phyloP scores from a whole-genome alignment of 2,329 filamentous ascomycete genomes.

The Colletotrichum australisinense region DNA sequence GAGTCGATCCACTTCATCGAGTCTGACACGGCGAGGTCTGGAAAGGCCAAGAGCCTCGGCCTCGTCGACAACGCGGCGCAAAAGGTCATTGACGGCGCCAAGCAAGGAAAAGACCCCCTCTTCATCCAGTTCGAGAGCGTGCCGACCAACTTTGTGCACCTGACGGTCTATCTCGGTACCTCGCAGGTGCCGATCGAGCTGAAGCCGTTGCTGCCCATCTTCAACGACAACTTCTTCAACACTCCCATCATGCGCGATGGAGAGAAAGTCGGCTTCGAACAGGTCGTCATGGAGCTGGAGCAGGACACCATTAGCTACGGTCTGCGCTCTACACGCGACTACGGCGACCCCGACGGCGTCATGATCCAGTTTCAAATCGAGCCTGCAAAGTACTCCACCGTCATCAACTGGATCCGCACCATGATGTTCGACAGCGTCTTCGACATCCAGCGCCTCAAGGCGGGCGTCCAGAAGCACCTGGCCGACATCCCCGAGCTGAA shows the following conservation, averaged over 20 bases:
- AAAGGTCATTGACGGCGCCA: conserved; percentile 77
- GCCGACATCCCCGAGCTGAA: conserved; percentile 94
- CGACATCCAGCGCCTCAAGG: conserved; percentile 74
- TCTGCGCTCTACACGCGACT: conserved; percentile 73
- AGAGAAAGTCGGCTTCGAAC: conserved; percentile 84
- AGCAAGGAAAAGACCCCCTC: conserved; percentile 71
- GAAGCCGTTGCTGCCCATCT: conserved; percentile 86
- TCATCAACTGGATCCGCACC: conserved; percentile 85
- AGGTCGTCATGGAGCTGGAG: conserved; percentile 92
- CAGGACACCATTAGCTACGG: conserved; percentile 89
- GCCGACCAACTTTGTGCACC: conserved; percentile 89
- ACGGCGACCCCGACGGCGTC: conserved; percentile 86
- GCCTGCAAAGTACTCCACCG: conserved; percentile 84
- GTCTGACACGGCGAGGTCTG: conserved; percentile 85
- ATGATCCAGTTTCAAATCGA: conserved; percentile 88
- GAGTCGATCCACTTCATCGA: conserved; percentile 96
- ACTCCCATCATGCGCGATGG: conserved; percentile 85
- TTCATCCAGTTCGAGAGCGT: conserved; percentile 99
- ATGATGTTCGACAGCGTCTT: conserved; percentile 92
- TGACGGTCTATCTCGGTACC: conserved; percentile 85
- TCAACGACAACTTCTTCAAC: conserved; percentile 94
- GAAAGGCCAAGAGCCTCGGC: conserved; percentile 79
- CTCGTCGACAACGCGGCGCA: conserved; percentile 77
- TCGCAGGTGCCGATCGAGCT: conserved; percentile 81
- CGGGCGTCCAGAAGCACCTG: conserved; percentile 81